phyloP scores from a whole-genome alignment of 352 stramenopile species.

The Blastocystis sp. region DNA sequence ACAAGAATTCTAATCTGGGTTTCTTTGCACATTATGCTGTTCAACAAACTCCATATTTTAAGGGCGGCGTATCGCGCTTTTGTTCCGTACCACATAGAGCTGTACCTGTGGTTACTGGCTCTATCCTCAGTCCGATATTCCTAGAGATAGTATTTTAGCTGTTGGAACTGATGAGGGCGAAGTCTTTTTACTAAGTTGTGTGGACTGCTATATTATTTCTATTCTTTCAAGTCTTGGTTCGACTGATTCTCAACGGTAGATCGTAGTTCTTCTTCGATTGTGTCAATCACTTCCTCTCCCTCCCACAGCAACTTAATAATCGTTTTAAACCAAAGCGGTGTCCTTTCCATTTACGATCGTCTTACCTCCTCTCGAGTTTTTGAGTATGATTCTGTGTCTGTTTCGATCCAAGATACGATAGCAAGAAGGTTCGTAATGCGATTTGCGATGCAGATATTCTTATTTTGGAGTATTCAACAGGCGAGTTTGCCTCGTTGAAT shows the following conservation, averaged over 20 bases:
- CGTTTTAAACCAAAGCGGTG: background rate
- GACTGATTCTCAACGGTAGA: background rate
- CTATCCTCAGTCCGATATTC: background rate
- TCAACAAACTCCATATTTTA: constrained; percentile 41
- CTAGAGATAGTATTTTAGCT: background rate
- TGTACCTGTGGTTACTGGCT: constrained; percentile 23
- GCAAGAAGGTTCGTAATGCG: background rate
- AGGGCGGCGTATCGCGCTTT: background rate
- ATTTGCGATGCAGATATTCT: background rate
- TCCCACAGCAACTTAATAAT: background rate
- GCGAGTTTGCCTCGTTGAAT: background rate
- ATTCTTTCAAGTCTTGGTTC: background rate
- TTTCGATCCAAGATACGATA: background rate
- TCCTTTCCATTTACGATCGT: background rate
- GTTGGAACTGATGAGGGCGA: background rate
- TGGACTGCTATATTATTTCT: background rate
- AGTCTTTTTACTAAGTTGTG: constrained; percentile 36
- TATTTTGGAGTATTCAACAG: background rate
- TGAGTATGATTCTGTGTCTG: background rate
- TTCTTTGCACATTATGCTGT: constrained; percentile 54
- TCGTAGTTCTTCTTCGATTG: background rate
- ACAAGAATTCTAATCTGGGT: constrained; percentile 9
- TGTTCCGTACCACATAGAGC: background rate
- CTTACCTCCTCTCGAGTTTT: background rate
- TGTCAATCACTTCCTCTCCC: background rate